Evolutionary conservation across 2,329 filamentous ascomycete genomes (phyloP).

Genomic region (Cercospora zeae-maydis): DNA sequence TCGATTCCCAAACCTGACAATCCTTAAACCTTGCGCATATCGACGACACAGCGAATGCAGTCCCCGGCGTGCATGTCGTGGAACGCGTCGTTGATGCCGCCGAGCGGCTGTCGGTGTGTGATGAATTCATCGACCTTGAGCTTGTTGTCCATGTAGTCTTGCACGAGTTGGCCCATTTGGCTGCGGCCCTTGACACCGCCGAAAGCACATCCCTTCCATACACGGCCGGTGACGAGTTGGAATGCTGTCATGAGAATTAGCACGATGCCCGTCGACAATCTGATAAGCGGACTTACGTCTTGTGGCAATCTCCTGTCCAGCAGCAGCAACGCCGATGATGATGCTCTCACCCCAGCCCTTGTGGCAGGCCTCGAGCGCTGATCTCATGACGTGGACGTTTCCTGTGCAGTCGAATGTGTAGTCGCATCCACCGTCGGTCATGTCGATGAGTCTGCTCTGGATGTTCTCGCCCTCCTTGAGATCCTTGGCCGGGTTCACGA

Average conservation of each 20-base stretch:
- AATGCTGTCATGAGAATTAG: slow-evolving; percentile 61
- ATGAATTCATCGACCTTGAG: slow-evolving; percentile 99
- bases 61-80: slow-evolving; percentile 93
- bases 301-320: slow-evolving; percentile 91
- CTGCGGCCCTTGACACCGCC: slow-evolving; percentile 96
- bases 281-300: slow-evolving; percentile 64
- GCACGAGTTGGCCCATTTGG: slow-evolving; percentile 81
- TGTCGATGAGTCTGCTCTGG: slow-evolving; percentile 88
- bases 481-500: slow-evolving; percentile 81
- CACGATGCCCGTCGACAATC: background rate
- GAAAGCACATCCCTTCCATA: slow-evolving; percentile 97
- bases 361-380: slow-evolving; percentile 94
- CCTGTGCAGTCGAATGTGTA: slow-evolving; percentile 99
- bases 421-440: slow-evolving; percentile 97
- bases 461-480: slow-evolving; percentile 65
- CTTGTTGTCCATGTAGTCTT: slow-evolving; percentile 82
- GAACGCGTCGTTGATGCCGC: slow-evolving; percentile 85
- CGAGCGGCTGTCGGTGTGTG: slow-evolving; percentile 82
- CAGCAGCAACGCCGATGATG: slow-evolving; percentile 94
- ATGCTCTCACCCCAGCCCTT: slow-evolving; percentile 99
- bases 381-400: slow-evolving; percentile 92
- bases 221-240: slow-evolving; percentile 95
- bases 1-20: background rate
- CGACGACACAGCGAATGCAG: slow-evolving; percentile 92
- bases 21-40: slow-evolving; percentile 47